Evolutionary conservation across 257 asterid species (phyloP).

Genomic region (Salvia hispanica): DNA sequence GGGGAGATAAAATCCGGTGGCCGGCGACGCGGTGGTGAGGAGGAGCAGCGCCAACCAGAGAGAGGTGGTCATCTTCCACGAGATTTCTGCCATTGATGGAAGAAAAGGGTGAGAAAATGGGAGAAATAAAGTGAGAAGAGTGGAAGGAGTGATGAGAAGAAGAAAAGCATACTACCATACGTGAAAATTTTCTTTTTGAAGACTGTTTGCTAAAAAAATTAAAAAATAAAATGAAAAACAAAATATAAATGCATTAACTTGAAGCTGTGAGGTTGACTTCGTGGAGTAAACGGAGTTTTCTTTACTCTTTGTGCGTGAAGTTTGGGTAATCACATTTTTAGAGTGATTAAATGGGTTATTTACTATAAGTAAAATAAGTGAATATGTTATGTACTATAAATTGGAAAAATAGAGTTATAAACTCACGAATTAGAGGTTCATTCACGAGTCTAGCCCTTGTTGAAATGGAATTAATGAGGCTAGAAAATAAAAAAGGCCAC

Average conservation of each 20-base stretch:
- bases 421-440: no score
- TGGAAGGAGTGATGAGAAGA: neutral
- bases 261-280: neutral
- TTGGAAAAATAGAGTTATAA: no score
- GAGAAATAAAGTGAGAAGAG: neutral
- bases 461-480: no score
- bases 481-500: no score
- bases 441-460: no score
- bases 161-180: constrained; percentile 22
- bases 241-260: constrained; percentile 20
- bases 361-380: no score
- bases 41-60: constrained; percentile 25
- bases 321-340: constrained; percentile 25
- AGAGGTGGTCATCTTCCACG: constrained; percentile 28
- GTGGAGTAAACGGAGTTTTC: constrained; percentile 41
- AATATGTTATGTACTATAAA: no score
- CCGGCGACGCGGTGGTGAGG: constrained; percentile 29
- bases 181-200: neutral
- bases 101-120: constrained; percentile 2
- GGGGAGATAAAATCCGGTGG: constrained; percentile 52
- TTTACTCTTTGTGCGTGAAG: neutral
- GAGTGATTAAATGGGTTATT: no score
- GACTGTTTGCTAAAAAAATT: neutral
- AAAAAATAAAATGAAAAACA: no score
- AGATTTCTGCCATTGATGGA: constrained; percentile 24